These are phyloP conservation scores for Brettanomyces bruxellensis DNA, from an alignment of 805 yeast genomes.

Conservation along the genomic window DNA sequence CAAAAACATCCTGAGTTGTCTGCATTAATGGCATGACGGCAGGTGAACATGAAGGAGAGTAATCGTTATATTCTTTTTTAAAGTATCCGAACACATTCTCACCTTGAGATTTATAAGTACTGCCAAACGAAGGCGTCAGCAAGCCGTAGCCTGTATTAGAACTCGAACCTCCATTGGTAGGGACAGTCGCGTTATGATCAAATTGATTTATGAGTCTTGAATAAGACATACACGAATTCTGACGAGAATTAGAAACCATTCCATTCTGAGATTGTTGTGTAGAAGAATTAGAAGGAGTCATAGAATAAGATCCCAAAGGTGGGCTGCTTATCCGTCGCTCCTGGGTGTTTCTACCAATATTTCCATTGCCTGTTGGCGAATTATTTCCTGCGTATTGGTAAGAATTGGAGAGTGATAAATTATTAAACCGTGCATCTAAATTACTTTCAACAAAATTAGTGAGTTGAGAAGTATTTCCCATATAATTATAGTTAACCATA, in stretches of 20 bases:
- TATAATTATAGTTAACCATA: constrained; percentile 1
- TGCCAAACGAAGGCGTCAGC: too few species aligned
- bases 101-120: too few species aligned
- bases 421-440: constrained; percentile 11
- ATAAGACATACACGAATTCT: background rate
- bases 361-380: background rate
- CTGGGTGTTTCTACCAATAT: constrained; percentile 1
- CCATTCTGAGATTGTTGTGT: background rate
- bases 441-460: constrained; percentile 12
- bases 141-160: too few species aligned
- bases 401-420: constrained; percentile 9
- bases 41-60: background rate
- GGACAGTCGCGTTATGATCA: too few species aligned
- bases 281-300: constrained; percentile 1
- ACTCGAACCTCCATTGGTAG: too few species aligned
- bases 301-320: background rate
- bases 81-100: background rate
- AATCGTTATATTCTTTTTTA: constrained; percentile 1
- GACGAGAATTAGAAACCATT: background rate
- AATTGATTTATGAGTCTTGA: too few species aligned
- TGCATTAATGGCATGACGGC: background rate
- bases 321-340: constrained; percentile 1
- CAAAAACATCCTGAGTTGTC: background rate
- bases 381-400: constrained; percentile 3
- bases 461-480: background rate